Evolutionary conservation across 2,329 filamentous ascomycete genomes (phyloP).

Genomic region (Botrytis aclada): DNA sequence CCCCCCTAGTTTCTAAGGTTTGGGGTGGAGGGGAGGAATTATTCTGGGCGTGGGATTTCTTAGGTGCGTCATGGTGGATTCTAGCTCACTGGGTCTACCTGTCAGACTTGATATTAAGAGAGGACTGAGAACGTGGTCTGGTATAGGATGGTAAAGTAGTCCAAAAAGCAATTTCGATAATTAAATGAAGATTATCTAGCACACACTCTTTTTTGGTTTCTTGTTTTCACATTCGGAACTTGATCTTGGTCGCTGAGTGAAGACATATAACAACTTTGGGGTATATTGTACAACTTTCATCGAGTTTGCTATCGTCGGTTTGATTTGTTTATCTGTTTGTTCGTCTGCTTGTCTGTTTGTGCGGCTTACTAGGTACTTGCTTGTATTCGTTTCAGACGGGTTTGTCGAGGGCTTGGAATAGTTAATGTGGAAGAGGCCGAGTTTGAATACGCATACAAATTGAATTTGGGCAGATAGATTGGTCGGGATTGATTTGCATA

Average conservation of each 20-base stretch:
- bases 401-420: not conserved
- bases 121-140: not conserved
- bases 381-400: not conserved
- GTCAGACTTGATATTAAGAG: not conserved
- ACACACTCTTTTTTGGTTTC: not conserved
- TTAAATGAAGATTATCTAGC: not conserved
- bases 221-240: not conserved
- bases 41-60: not conserved
- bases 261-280: not conserved
- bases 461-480: not conserved
- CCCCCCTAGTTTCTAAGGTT: not conserved
- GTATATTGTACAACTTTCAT: not conserved
- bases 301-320: not conserved
- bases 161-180: not conserved
- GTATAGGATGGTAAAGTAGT: not conserved
- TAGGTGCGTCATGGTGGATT: not conserved
- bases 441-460: not conserved
- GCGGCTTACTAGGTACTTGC: not conserved
- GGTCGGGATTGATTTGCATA: not conserved
- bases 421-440: not conserved
- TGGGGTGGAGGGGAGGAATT: not conserved
- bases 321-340: not conserved
- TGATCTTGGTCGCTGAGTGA: not conserved
- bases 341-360: not conserved
- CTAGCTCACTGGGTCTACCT: not conserved